phyloP scores from a whole-genome alignment of 345 rosid genomes.

The Pistacia integerrima region DNA sequence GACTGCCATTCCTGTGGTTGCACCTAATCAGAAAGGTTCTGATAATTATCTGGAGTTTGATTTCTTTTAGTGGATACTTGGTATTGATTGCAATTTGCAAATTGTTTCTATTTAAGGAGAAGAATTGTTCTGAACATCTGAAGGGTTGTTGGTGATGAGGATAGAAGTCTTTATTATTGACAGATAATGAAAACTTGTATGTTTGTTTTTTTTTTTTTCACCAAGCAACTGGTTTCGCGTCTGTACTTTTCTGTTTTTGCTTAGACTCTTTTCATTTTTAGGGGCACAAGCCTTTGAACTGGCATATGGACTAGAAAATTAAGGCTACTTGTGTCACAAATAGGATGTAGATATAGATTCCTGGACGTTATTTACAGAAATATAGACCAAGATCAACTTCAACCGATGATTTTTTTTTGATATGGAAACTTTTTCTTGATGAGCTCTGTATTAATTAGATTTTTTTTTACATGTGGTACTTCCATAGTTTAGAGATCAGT shows the following conservation, averaged over 20 bases:
- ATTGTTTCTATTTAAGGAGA: slow-evolving; percentile 41
- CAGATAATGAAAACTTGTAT: slow-evolving; percentile 48
- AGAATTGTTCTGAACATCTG: slow-evolving; percentile 40
- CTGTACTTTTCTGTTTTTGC: slow-evolving; percentile 21
- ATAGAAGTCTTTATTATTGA: slow-evolving; percentile 29
- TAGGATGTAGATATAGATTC: slow-evolving; percentile 6
- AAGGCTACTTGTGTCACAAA: neutral
- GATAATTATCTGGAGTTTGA: slow-evolving; percentile 88
- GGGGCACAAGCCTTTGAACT: slow-evolving; percentile 9
- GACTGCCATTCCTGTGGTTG: slow-evolving; percentile 34
- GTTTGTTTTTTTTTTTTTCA: slow-evolving; percentile 32
- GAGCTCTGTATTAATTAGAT: neutral
- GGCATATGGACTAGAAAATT: slow-evolving; percentile 4
- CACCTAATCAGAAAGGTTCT: slow-evolving; percentile 56
- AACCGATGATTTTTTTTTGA: neutral
- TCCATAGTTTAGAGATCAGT: neutral
- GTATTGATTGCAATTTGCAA: slow-evolving; percentile 26
- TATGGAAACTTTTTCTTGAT: neutral
- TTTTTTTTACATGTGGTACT: neutral
- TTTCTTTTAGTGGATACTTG: slow-evolving; percentile 61
- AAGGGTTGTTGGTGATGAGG: slow-evolving; percentile 36
- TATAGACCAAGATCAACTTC: neutral
- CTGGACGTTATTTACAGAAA: neutral
- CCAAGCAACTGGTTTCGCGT: slow-evolving; percentile 24
- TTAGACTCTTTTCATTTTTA: neutral